A percentile compares a stretch with the other conserved stretches of the same genome.
phyloP scores from a whole-genome alignment of 176 grass and related monocot species.

The Oryza coarctata region DNA sequence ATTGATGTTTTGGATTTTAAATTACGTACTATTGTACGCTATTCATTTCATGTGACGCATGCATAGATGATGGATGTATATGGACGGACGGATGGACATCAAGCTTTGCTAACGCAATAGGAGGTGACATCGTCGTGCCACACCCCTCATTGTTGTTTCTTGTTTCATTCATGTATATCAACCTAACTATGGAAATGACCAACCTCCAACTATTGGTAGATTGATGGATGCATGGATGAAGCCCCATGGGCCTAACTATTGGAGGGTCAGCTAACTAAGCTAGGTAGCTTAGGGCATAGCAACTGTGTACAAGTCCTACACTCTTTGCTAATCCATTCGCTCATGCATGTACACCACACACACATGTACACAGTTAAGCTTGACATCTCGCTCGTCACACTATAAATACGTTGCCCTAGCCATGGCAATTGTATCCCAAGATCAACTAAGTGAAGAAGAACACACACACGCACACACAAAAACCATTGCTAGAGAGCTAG shows the following conservation, averaged over 20 bases:
- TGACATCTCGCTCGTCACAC: slow-evolving; percentile 3
- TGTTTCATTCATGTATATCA: too few relatives aligned
- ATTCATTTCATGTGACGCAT: neutral
- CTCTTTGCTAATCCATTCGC: slow-evolving; percentile 10
- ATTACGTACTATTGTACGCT: neutral
- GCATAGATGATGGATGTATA: neutral
- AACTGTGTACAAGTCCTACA: slow-evolving; percentile 11
- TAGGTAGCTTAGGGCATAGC: neutral
- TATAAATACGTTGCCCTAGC: slow-evolving; percentile 40
- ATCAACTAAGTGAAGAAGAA: neutral
- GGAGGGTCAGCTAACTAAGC: neutral
- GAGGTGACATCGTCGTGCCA: neutral
- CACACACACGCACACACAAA: neutral
- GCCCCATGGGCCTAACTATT: slow-evolving; percentile 8
- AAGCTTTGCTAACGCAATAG: neutral
- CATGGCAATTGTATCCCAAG: neutral
- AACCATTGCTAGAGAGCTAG: neutral
- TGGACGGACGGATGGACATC: neutral
- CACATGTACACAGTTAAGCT: neutral
- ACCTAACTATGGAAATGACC: neutral
- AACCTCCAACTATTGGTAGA: neutral
- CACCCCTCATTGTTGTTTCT: neutral
- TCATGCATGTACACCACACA: neutral
- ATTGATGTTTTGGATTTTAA: neutral
- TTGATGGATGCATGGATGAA: neutral